Base-by-base conservation (phyloP, 202 grass and related monocot genomes). In the Eragrostis tef region DNA sequence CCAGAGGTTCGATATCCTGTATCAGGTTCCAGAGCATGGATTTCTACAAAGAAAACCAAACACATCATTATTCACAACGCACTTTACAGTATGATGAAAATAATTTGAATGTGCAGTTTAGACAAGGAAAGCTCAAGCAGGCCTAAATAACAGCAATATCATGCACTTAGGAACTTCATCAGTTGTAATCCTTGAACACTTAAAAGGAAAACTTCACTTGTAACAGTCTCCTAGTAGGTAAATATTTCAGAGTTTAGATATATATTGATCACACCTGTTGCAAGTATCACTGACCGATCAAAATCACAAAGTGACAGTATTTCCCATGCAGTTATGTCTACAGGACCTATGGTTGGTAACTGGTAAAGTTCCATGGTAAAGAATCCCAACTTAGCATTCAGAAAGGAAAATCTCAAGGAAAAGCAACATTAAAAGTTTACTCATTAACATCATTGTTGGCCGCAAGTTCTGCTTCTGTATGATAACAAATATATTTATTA, bases 1-100 rank as follows among this genome's bases (percentile, higher is more conserved):
- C 90, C 84, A 98, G 83, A 47, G 95, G 95, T 74, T 94, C 92
- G 83, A 98, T 94, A 66, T 98, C 95, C 86, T 98, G 95, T 67
- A 98, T 89, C 90, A 94, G 86, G 65, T 88, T 93, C 83, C 87
- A 94, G 31, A 98, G 64, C 73, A 93, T 75, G 76, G 86, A 94
- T 84, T 91, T 93, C 95, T 94, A 89, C 80, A 88, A 72, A 61
- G 29, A 20, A 62, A 71, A 79, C 31, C 66, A 84, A 73, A 63
- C 16, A 73, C n/a, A 48, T 25, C 44, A 75, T 83, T 8, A 73
- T 65, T 66, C 24, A 77, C 67, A 89, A 56, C 3, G 36, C 71
- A 74, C 17, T 73, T 72, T 81, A 66, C 17, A 71, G 69, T 56
- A 56, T n/a, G 17, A 26, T 5, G 13, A 64, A 69, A 82, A 82